These are phyloP conservation scores for Saccharomycopsis sp. DNA, from an alignment of 805 yeast genomes.

Conservation along the genomic window DNA sequence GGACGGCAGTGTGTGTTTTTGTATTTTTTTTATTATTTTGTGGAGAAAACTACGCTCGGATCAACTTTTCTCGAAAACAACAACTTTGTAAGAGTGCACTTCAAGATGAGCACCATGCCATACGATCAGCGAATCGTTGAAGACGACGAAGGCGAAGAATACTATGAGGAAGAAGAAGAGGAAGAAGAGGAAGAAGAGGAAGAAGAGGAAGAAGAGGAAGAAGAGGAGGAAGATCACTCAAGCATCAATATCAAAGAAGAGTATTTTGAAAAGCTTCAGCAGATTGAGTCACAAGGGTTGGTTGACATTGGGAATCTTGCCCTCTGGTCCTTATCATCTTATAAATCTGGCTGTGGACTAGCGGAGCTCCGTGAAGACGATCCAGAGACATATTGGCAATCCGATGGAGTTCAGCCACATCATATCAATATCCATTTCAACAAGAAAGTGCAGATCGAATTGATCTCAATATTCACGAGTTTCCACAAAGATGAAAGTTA, in stretches of 20 bases:
- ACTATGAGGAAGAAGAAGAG: slow-evolving; percentile 16
- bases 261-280: slow-evolving; percentile 29
- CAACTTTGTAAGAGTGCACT: neutral
- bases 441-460: slow-evolving; percentile 58
- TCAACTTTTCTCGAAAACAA: neutral
- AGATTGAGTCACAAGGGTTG: slow-evolving; percentile 48
- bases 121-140: no score
- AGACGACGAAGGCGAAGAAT: slow-evolving; percentile 10
- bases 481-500: slow-evolving; percentile 77
- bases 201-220: slow-evolving; percentile 14
- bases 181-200: slow-evolving; percentile 18
- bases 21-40: no score
- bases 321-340: slow-evolving; percentile 74
- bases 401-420: slow-evolving; percentile 91
- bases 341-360: slow-evolving; percentile 64
- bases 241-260: slow-evolving; percentile 6
- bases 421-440: slow-evolving; percentile 68
- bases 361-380: slow-evolving; percentile 64
- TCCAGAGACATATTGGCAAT: slow-evolving; percentile 81
- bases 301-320: slow-evolving; percentile 76
- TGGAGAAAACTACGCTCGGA: no score
- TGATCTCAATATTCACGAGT: slow-evolving; percentile 66
- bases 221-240: slow-evolving; percentile 7
- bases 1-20: no score
- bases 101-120: neutral